These are phyloP conservation scores for Talaromyces piceae DNA, from an alignment of 2,329 filamentous ascomycete species.

Conservation along the genomic window DNA sequence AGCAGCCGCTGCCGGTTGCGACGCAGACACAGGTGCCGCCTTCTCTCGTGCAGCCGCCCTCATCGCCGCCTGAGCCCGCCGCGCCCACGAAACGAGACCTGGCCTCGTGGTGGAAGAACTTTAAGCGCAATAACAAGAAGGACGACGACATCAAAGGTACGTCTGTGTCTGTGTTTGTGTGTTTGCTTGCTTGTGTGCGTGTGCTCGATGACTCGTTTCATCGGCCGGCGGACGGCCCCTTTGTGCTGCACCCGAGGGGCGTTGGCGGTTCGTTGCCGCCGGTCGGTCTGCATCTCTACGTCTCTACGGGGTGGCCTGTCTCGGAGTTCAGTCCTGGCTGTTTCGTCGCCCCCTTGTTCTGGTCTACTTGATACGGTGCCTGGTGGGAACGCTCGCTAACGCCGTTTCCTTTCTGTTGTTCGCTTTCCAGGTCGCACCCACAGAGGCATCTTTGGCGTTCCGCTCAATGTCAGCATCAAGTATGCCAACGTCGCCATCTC, in stretches of 20 bases:
- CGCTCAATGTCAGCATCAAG: slow-evolving; percentile 85
- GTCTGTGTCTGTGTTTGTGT: slow-evolving; percentile 12
- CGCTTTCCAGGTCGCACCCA: slow-evolving; percentile 19
- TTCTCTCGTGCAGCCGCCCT: slow-evolving; percentile 19
- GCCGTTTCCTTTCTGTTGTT: no score
- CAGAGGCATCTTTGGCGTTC: slow-evolving; percentile 87
- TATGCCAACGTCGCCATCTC: slow-evolving; percentile 99
- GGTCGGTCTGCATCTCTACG: no score
- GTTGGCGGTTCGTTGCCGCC: no score
- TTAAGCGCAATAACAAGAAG: slow-evolving; percentile 64
- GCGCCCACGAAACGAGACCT: slow-evolving; percentile 81
- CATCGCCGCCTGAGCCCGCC: slow-evolving; percentile 48
- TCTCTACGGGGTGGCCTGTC: no score
- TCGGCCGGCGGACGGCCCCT: no score
- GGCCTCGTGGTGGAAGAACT: slow-evolving; percentile 95
- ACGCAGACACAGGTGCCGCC: slow-evolving; percentile 27
- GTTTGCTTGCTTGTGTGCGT: background rate
- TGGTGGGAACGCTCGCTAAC: background rate
- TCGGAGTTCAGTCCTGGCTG: background rate
- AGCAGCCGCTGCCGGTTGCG: slow-evolving; percentile 28
- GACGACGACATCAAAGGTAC: slow-evolving; percentile 55
- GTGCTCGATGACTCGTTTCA: background rate
- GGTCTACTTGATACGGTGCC: no score
- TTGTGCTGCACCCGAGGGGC: no score
- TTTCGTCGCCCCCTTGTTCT: background rate